Evolutionary conservation across 805 yeast genomes (phyloP).

Genomic region (Tetrapisispora nanseiensis): DNA sequence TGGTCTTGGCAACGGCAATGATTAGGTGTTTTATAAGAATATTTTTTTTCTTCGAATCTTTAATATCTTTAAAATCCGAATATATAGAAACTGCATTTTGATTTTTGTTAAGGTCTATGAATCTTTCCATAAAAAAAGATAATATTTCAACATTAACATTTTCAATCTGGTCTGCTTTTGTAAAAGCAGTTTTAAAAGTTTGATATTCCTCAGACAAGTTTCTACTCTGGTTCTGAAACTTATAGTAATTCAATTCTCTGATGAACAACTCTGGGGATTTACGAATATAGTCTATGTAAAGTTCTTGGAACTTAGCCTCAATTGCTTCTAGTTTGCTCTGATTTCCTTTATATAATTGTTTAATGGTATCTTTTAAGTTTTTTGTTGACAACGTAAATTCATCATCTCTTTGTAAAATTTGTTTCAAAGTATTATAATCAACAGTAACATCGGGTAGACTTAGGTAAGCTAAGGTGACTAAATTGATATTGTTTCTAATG

Average conservation of each 20-base stretch:
- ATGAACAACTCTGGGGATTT: constrained; percentile 8
- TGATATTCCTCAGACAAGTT: neutral
- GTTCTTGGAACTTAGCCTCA: constrained; percentile 3
- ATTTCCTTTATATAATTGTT: neutral
- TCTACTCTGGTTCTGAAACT: neutral
- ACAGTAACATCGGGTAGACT: constrained; percentile 16
- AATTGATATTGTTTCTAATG: constrained; percentile 14
- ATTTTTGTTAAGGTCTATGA: constrained; percentile 12
- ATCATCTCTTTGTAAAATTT: constrained; percentile 14
- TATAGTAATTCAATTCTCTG: constrained; percentile 7
- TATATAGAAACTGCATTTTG: constrained; percentile 14
- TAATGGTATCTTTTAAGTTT: constrained; percentile 2
- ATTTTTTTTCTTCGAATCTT: neutral
- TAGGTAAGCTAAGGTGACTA: constrained; percentile 22
- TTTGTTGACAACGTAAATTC: constrained; percentile 9
- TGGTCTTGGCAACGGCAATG: constrained; percentile 15
- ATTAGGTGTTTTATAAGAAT: constrained; percentile 15
- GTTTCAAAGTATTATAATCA: constrained; percentile 14
- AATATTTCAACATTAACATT: constrained; percentile 10
- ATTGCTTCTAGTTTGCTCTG: neutral
- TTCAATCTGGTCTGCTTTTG: neutral
- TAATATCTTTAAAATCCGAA: constrained; percentile 12
- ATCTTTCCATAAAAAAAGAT: constrained; percentile 19
- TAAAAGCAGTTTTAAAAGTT: neutral
- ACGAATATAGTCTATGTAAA: constrained; percentile 8